Percentiles rank a stretch among this genome's conserved stretches.
These are phyloP conservation scores for Fallopia convolvulus DNA, from an alignment of 148 eudicot species.

Conservation along the genomic window DNA sequence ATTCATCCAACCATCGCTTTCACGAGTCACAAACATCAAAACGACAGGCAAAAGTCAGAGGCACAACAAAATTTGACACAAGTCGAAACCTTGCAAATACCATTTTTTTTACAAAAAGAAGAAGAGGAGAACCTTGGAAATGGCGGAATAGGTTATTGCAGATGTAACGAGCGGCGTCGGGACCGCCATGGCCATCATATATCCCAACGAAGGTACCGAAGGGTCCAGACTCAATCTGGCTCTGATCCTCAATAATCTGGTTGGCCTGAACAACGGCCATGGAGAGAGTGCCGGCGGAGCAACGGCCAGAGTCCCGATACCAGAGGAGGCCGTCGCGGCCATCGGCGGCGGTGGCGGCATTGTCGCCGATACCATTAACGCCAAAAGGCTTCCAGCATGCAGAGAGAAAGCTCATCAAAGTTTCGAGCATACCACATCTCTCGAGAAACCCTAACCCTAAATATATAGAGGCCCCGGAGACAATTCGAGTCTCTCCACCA, in stretches of 20 bases:
- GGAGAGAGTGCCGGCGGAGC: background rate
- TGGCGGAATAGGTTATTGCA: too few relatives aligned
- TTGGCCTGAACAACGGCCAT: slow-evolving; percentile 10
- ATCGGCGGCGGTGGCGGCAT: background rate
- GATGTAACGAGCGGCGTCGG: too few relatives aligned
- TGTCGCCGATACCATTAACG: slow-evolving; percentile 19
- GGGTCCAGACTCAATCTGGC: background rate
- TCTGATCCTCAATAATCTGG: background rate
- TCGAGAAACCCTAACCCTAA: slow-evolving; percentile 20
- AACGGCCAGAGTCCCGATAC: background rate
- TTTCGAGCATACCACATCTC: slow-evolving; percentile 61
- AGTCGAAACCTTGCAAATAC: too few relatives aligned
- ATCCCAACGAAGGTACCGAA: too few relatives aligned
- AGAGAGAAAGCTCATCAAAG: background rate
- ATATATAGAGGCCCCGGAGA: background rate
- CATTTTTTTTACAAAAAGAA: background rate
- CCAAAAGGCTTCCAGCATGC: slow-evolving; percentile 63
- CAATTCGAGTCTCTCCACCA: too few relatives aligned
- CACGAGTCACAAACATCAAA: too few relatives aligned
- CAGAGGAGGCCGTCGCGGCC: background rate
- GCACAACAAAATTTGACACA: too few relatives aligned
- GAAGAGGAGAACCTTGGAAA: background rate
- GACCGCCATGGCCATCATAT: too few relatives aligned
- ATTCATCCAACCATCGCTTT: too few relatives aligned
- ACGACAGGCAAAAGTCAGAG: too few relatives aligned